Evolutionary conservation across 2,329 filamentous ascomycete species (phyloP).

Genomic region (Rasamsonia emersonii): DNA sequence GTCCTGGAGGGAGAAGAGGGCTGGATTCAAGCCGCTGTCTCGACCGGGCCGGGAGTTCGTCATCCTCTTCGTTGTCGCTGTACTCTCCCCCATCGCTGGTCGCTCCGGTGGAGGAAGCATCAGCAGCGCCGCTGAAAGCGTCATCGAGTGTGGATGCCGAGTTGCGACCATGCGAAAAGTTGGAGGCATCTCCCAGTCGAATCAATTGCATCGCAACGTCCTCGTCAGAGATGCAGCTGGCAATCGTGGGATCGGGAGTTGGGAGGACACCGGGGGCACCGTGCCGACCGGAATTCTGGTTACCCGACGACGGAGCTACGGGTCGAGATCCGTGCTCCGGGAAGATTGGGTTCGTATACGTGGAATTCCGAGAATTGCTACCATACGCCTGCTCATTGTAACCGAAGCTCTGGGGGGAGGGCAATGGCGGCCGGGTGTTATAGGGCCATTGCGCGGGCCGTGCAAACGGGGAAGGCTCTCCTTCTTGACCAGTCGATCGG

Average conservation of each 20-base stretch:
- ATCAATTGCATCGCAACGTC: conserved; percentile 96
- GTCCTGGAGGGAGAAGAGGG: conserved; percentile 36
- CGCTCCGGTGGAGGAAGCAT: conserved; percentile 72
- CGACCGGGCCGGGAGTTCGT: conserved; percentile 39
- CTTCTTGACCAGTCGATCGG: conserved; percentile 65
- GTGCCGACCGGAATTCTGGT: conserved; percentile 30
- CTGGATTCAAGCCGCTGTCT: conserved; percentile 35
- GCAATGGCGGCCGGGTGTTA: conserved; percentile 65
- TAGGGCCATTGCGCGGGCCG: conserved; percentile 72
- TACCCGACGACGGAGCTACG: conserved; percentile 41
- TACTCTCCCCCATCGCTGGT: conserved; percentile 65
- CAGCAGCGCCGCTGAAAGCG: conserved; percentile 81
- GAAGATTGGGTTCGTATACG: conserved; percentile 54
- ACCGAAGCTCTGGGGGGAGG: conserved; percentile 73
- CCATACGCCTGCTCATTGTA: conserved; percentile 39
- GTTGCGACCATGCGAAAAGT: conserved; percentile 84
- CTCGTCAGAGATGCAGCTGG: conserved; percentile 94
- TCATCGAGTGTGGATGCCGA: conserved; percentile 91
- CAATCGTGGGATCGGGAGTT: conserved; percentile 93
- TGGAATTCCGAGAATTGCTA: conserved; percentile 24
- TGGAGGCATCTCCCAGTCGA: conserved; percentile 87
- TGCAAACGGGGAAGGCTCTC: conserved; percentile 60
- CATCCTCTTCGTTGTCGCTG: conserved; percentile 54
- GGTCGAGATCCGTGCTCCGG: conserved; percentile 54
- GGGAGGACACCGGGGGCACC: conserved; percentile 59